These are phyloP conservation scores for Boletus sp. DNA, from an alignment of 768 basidiomycete genomes.

Conservation along the genomic window DNA sequence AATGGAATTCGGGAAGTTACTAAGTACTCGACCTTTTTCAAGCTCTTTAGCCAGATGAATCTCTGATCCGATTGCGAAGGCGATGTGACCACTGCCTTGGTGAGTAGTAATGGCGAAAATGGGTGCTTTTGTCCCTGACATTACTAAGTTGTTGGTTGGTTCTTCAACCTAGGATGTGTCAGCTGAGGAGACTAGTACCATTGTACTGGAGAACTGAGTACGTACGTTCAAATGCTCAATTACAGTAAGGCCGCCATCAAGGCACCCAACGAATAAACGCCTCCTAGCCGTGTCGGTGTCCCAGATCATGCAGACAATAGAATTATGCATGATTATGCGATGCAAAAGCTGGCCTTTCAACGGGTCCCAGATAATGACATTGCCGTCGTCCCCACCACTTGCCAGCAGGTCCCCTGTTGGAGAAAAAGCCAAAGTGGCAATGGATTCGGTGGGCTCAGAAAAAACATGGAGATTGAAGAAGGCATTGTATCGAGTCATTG, in stretches of 20 bases:
- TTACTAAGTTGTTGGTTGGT: not conserved
- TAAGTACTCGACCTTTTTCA: not conserved
- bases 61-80: not conserved
- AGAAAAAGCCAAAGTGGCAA: not conserved
- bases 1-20: not conserved
- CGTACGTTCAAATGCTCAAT: not conserved
- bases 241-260: not conserved
- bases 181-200: too few species aligned
- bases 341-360: not conserved
- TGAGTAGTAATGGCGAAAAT: not conserved
- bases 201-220: not conserved
- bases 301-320: not conserved
- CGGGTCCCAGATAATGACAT: not conserved
- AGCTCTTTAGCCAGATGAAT: not conserved
- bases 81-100: not conserved
- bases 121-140: not conserved
- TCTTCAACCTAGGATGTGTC: not conserved
- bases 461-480: not conserved
- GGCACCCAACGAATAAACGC: not conserved
- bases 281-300: not conserved
- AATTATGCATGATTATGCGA: not conserved
- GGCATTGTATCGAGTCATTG: not conserved
- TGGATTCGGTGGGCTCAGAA: not conserved
- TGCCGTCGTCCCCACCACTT: not conserved
- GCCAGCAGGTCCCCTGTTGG: not conserved